Evolutionary conservation across 108 stramenopile species (phyloP).

Genomic region (Cyclotella cryptica): DNA sequence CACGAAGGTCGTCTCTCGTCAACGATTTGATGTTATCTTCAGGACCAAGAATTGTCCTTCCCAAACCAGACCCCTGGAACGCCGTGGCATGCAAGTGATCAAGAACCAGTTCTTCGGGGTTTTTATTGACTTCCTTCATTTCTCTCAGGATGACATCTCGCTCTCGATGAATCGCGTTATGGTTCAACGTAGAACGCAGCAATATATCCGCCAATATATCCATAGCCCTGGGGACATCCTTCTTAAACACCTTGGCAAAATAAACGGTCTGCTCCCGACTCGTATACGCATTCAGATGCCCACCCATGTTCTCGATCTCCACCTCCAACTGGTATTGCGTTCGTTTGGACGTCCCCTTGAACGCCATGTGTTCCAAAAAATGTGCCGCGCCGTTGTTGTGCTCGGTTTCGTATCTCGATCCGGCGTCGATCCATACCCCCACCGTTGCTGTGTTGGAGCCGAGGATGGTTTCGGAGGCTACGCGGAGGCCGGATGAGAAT

Average conservation of each 20-base stretch:
- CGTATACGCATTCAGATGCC: constrained; percentile 99
- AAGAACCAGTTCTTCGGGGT: constrained; percentile 97
- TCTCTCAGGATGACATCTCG: constrained; percentile 98
- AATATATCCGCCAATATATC: constrained; percentile 98
- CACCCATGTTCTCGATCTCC: constrained; percentile 99
- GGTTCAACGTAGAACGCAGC: constrained; percentile 89
- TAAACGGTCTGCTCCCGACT: constrained; percentile 99
- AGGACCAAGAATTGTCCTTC: constrained; percentile 97
- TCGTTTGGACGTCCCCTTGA: constrained; percentile 95
- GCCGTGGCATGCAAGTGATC: constrained; percentile 99
- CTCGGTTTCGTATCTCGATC: constrained; percentile 95
- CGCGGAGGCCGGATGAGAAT: constrained; percentile 85
- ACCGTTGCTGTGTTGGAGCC: constrained; percentile 87
- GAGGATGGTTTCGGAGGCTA: constrained; percentile 87
- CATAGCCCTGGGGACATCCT: constrained; percentile 92
- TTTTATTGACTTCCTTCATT: constrained; percentile 99
- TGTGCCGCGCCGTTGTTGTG: constrained; percentile 99
- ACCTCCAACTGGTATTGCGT: constrained; percentile 96
- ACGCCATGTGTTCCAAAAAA: constrained; percentile 99
- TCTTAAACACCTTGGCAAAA: constrained; percentile 98
- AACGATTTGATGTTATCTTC: constrained; percentile 92
- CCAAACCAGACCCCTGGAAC: constrained; percentile 93
- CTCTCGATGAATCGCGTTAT: constrained; percentile 91
- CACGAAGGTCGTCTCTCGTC: constrained; percentile 82
- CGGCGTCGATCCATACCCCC: constrained; percentile 92